Evolutionary conservation across 1,139 yeast species (phyloP).

Genomic region (Geotrichum aggregatum): DNA sequence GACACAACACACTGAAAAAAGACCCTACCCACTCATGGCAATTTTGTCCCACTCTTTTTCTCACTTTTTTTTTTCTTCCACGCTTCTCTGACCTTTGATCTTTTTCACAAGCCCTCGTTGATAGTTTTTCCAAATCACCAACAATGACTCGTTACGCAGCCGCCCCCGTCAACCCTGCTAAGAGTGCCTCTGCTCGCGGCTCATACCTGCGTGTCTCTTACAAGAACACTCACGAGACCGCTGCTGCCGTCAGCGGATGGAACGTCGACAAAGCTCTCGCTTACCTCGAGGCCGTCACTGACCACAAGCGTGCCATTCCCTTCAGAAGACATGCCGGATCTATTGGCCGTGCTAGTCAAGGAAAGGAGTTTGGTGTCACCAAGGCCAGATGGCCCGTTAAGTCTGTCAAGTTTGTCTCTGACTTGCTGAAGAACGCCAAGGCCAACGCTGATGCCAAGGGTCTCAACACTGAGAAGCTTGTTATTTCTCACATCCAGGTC

Average conservation of each 20-base stretch:
- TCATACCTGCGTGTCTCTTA: slow-evolving; percentile 98
- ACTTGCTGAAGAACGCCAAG: slow-evolving; percentile 94
- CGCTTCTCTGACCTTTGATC: not conserved
- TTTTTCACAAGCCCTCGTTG: slow-evolving; percentile 3
- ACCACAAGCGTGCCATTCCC: slow-evolving; percentile 99
- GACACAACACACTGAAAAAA: not conserved
- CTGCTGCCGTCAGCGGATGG: slow-evolving; percentile 98
- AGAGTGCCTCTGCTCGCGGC: slow-evolving; percentile 99
- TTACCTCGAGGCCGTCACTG: slow-evolving; percentile 94
- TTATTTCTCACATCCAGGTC: slow-evolving; percentile 97
- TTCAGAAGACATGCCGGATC: slow-evolving; percentile 97
- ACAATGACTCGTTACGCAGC: slow-evolving; percentile 93
- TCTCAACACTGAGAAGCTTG: slow-evolving; percentile 89
- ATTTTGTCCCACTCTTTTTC: slow-evolving; percentile 2
- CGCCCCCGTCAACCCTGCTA: slow-evolving; percentile 98
- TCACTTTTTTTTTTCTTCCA: slow-evolving; percentile 13
- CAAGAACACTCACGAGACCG: slow-evolving; percentile 99
- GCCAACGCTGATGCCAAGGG: slow-evolving; percentile 99
- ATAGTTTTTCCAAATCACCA: slow-evolving; percentile 18
- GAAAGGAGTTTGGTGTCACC: slow-evolving; percentile 99
- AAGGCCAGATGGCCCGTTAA: slow-evolving; percentile 99
- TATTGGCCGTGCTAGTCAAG: slow-evolving; percentile 99
- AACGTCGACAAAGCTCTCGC: slow-evolving; percentile 91
- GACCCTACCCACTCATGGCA: slow-evolving; percentile 5
- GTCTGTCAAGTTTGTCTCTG: slow-evolving; percentile 93